These are phyloP conservation scores for Cubamyces sp. DNA, from an alignment of 768 basidiomycete species.

Conservation along the genomic window DNA sequence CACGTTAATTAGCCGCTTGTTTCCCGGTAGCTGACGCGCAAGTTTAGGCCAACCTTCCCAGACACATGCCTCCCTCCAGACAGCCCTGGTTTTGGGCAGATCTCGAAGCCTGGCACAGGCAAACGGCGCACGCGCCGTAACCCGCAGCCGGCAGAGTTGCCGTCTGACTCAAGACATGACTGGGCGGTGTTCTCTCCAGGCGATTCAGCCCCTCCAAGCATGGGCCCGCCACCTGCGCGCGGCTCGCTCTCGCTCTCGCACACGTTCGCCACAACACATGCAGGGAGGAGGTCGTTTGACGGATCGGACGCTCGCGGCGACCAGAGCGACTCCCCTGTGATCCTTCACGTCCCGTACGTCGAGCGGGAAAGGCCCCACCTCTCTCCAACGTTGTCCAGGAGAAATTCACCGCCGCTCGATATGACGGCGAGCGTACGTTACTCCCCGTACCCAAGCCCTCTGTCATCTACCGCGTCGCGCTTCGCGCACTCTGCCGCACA, in stretches of 20 bases:
- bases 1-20: slow-evolving; percentile 19
- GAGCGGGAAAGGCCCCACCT: slow-evolving; percentile 17
- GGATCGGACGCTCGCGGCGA: neutral
- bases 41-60: slow-evolving; percentile 76
- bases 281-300: slow-evolving; percentile 6
- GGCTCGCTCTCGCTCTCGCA: slow-evolving; percentile 27
- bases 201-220: slow-evolving; percentile 4
- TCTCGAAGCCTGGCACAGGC: slow-evolving; percentile 58
- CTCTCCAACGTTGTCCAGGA: slow-evolving; percentile 28
- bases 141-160: slow-evolving; percentile 41
- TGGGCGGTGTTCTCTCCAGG: slow-evolving; percentile 55
- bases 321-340: slow-evolving; percentile 31
- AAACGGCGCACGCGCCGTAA: slow-evolving; percentile 63
- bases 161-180: slow-evolving; percentile 40
- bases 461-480: slow-evolving; percentile 28
- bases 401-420: slow-evolving; percentile 38
- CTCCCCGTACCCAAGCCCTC: slow-evolving; percentile 47
- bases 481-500: slow-evolving; percentile 31
- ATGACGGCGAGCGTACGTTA: slow-evolving; percentile 40
- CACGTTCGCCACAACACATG: slow-evolving; percentile 15
- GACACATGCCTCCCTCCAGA: slow-evolving; percentile 83
- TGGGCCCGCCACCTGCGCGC: slow-evolving; percentile 22
- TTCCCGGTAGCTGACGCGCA: slow-evolving; percentile 9
- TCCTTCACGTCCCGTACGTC: slow-evolving; percentile 34
- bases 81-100: slow-evolving; percentile 86